Evolutionary conservation across 1,284 basidiomycete genomes (phyloP), one percentile per base, ranked within the genome.

Genomic region (Afroboletus lepidellus): DNA sequence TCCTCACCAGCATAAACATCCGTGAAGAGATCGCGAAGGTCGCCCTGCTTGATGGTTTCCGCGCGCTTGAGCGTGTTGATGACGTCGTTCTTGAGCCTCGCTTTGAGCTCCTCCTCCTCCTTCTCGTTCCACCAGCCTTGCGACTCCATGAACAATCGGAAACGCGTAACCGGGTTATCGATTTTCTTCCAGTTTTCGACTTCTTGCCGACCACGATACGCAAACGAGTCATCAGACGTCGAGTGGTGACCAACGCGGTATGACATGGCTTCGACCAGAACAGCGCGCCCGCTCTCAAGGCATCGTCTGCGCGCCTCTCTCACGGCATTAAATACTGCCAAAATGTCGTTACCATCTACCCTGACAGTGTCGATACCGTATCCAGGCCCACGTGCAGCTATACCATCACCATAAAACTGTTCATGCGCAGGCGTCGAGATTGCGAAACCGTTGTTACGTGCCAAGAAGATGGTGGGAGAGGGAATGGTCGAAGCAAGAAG

Each of bases 191-290:
- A 81, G 63, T 92, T 86, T 68, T 94, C 88, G 21, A 95, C 93
- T 66, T 94, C 93, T 54, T 89, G 81, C 11, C 87, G 80, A 1
- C 89, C 79, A 34, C 92, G 83, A 70, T 97, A 97, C 24, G 92
- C 92, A 62, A 90, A 92, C 16, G 92, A 94, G 70, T 97, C 94
- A 67, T 97, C 94, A 12, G 92, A 94, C 0, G 94, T 97, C 15
- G 91, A 94, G 69, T 97, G 94, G 67, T 97, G 94, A n/a, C 94
- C 90, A 5, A 97, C 87, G 21, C 93, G 83, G 67, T 96, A 96
- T 3, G 87, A 90, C 91, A 96, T 94, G 6, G 91, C 90, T 74
- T 98, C 94, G 50, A 98, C 80, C 30, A 98, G 76, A 0, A 97
- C 90, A 8, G 90, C 91, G 37, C 92, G 81, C 30, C 90, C 86